Conservation (phyloP, 2,329 filamentous ascomycete genomes). For the Trichoderma hamatum region DNA sequence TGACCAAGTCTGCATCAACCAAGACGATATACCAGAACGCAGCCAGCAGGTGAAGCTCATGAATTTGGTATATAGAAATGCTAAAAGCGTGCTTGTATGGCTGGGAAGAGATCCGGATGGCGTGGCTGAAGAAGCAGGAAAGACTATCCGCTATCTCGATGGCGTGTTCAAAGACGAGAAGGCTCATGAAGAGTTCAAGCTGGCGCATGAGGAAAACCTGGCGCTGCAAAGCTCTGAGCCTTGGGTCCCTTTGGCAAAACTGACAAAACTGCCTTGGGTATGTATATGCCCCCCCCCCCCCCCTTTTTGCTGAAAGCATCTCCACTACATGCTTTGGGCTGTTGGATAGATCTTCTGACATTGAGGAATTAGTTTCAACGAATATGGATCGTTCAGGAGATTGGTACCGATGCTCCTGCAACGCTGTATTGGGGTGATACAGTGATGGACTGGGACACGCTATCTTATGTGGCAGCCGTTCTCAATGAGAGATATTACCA, state of each 20-base stretch:
- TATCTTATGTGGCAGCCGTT: conserved; percentile 38
- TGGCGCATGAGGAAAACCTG: conserved; percentile 38
- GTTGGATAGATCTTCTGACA: not conserved
- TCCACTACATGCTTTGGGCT: not conserved
- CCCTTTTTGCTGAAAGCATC: not conserved
- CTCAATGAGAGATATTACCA: conserved; percentile 42
- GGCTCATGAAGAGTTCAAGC: conserved; percentile 36
- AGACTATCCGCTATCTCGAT: conserved; percentile 36
- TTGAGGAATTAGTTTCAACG: conserved; percentile 37
- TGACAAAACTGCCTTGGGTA: conserved; percentile 41
- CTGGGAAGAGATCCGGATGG: conserved; percentile 38
- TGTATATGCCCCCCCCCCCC: conserved; percentile 22
- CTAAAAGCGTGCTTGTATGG: conserved; percentile 42
- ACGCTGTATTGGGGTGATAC: conserved; percentile 42
- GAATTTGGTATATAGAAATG: conserved; percentile 43
- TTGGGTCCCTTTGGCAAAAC: conserved; percentile 40
- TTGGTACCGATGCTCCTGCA: conserved; percentile 40
- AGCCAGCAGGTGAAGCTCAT: conserved; percentile 45
- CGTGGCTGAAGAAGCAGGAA: conserved; percentile 36
- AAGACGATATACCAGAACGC: conserved; percentile 41
- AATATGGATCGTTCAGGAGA: conserved; percentile 45
- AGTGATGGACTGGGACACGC: conserved; percentile 39
- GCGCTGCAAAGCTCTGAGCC: conserved; percentile 34
- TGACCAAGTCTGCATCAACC: conserved; percentile 48
- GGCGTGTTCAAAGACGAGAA: conserved; percentile 39